Evolutionary conservation across 2,329 filamentous ascomycete genomes (phyloP).

Genomic region (Fusarium clavum): DNA sequence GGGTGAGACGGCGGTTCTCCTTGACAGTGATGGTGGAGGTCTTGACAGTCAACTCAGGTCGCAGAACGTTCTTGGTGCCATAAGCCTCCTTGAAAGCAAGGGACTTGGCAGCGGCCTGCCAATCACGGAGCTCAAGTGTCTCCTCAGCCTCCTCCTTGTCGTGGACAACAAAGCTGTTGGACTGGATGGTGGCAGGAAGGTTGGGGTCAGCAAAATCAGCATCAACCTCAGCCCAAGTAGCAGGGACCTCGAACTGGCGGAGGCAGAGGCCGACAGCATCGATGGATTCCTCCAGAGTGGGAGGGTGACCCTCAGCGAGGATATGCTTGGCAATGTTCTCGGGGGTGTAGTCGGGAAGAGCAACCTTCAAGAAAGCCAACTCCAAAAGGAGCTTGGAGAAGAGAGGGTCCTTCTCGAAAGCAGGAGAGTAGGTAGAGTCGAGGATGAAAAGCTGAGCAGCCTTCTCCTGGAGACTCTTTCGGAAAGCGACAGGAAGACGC

Average conservation of each 20-base stretch:
- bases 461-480: slow-evolving; percentile 78
- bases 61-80: slow-evolving; percentile 76
- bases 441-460: slow-evolving; percentile 78
- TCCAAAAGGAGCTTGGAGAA: slow-evolving; percentile 78
- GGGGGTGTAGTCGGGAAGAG: slow-evolving; percentile 72
- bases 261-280: slow-evolving; percentile 77
- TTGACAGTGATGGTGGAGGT: slow-evolving; percentile 90
- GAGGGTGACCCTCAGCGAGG: slow-evolving; percentile 64
- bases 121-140: slow-evolving; percentile 73
- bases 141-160: slow-evolving; percentile 80
- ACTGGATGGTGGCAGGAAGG: slow-evolving; percentile 73
- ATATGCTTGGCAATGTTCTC: slow-evolving; percentile 75
- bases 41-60: slow-evolving; percentile 87
- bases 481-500: slow-evolving; percentile 77
- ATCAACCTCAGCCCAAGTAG: slow-evolving; percentile 78
- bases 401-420: slow-evolving; percentile 73
- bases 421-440: slow-evolving; percentile 75
- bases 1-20: slow-evolving; percentile 94
- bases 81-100: slow-evolving; percentile 96
- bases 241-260: slow-evolving; percentile 78
- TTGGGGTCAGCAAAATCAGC: slow-evolving; percentile 64
- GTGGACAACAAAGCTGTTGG: slow-evolving; percentile 86
- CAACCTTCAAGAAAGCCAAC: slow-evolving; percentile 84
- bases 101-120: slow-evolving; percentile 87
- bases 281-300: slow-evolving; percentile 66